These are phyloP conservation scores for Ascochyta viciae-villosae DNA, from an alignment of 2,329 filamentous ascomycete genomes.

Conservation along the genomic window DNA sequence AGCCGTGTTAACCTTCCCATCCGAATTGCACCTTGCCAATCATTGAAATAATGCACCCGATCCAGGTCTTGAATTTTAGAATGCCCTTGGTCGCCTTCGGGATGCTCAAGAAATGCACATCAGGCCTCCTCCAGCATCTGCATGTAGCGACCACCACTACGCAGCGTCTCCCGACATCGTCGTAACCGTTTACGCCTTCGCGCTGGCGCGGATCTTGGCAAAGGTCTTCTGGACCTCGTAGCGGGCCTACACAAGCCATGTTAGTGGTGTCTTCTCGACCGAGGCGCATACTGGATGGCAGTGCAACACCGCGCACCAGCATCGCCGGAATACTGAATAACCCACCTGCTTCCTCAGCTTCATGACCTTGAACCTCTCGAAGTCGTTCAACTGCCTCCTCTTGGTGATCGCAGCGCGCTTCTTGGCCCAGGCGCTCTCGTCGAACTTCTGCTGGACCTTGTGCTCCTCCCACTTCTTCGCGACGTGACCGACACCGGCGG, in stretches of 20 bases:
- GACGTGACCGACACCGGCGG: slow-evolving; percentile 80
- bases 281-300: background rate
- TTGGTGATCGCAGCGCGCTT: slow-evolving; percentile 84
- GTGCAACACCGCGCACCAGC: background rate
- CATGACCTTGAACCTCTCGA: slow-evolving; percentile 99
- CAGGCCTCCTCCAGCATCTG: slow-evolving; percentile 44
- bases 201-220: slow-evolving; percentile 73
- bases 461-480: slow-evolving; percentile 90
- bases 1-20: slow-evolving; percentile 50
- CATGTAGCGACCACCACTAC: slow-evolving; percentile 41
- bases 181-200: slow-evolving; percentile 48
- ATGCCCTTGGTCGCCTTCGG: slow-evolving; percentile 47
- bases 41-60: slow-evolving; percentile 47
- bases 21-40: slow-evolving; percentile 51
- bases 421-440: slow-evolving; percentile 92
- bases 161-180: slow-evolving; percentile 38
- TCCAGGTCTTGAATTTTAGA: slow-evolving; percentile 49
- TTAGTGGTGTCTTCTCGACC: slow-evolving; percentile 24
- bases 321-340: slow-evolving; percentile 26
- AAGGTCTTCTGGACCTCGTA: slow-evolving; percentile 98
- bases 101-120: slow-evolving; percentile 50
- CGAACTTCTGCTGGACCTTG: slow-evolving; percentile 93
- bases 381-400: slow-evolving; percentile 93
- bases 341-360: slow-evolving; percentile 97
- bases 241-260: slow-evolving; percentile 63